A percentile compares a stretch with the other conserved stretches of the same genome.
Conservation (phyloP, 164 flowering plant genomes). For the Macadamia tetraphylla region DNA sequence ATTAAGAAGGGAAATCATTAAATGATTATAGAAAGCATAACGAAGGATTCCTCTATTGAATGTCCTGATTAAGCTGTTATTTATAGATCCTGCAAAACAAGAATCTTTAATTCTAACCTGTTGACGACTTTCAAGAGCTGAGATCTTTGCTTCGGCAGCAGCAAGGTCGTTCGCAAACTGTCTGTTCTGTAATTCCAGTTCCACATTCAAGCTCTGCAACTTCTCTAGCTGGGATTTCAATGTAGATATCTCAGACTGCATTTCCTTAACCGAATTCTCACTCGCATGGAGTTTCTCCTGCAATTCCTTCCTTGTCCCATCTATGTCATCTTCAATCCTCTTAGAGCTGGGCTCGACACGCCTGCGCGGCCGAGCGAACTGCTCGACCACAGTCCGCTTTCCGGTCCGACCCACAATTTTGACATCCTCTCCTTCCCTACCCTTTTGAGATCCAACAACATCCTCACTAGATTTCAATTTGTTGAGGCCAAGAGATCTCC, state of each 20-base stretch:
- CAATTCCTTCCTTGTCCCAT: constrained; percentile 29
- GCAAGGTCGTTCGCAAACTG: constrained; percentile 40
- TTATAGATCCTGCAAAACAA: no score
- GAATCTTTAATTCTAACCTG: constrained; percentile 26
- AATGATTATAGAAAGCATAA: no score
- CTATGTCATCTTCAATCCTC: constrained; percentile 25
- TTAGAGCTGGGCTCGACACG: constrained; percentile 9
- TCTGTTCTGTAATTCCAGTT: constrained; percentile 41
- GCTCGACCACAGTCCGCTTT: constrained; percentile 29
- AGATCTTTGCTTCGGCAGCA: constrained; percentile 40
- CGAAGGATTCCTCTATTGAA: not conserved
- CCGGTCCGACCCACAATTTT: constrained; percentile 19
- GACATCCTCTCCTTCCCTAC: constrained; percentile 23
- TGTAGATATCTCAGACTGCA: constrained; percentile 36
- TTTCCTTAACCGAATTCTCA: constrained; percentile 37
- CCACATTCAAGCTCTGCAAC: constrained; percentile 37
- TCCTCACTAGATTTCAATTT: constrained; percentile 35
- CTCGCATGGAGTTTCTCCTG: constrained; percentile 31
- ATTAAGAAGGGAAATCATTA: not conserved
- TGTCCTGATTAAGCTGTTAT: no score
- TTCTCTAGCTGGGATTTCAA: constrained; percentile 43
- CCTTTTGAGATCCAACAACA: constrained; percentile 18
- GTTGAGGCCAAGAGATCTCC: constrained; percentile 26
- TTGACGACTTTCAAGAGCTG: constrained; percentile 19
- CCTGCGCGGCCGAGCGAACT: constrained; percentile 31